These are phyloP conservation scores for Laguncularia racemosa DNA, from an alignment of 345 rosid genomes.

Conservation along the genomic window DNA sequence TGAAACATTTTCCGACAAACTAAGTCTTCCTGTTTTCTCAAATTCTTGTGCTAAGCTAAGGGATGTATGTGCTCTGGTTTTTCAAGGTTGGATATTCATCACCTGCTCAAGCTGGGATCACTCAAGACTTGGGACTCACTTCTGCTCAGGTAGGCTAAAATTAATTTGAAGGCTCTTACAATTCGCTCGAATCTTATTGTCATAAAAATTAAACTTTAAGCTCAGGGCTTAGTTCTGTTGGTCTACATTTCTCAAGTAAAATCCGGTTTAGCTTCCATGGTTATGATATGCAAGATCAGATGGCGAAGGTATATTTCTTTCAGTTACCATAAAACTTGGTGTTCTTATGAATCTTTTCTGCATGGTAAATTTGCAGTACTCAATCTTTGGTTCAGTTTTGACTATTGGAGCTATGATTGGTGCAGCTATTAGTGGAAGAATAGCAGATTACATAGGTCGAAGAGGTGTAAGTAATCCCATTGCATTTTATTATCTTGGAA, in stretches of 20 bases:
- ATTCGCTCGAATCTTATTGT: too few species aligned
- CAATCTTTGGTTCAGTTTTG: constrained; percentile 69
- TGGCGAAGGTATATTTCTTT: not conserved
- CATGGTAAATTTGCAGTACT: constrained; percentile 36
- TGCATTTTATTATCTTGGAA: not conserved
- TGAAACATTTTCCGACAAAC: too few species aligned
- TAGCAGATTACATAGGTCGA: constrained; percentile 63
- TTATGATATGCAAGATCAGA: not conserved
- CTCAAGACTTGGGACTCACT: constrained; percentile 52
- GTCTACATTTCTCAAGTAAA: too few species aligned
- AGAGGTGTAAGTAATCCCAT: constrained; percentile 41
- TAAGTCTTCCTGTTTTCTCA: not conserved
- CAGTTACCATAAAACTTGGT: not conserved
- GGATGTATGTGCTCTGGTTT: not conserved
- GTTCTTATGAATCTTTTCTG: not conserved
- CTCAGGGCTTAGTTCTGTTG: too few species aligned
- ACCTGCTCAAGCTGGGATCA: constrained; percentile 75
- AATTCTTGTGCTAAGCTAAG: not conserved
- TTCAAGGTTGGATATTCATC: constrained; percentile 80
- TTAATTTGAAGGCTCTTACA: too few species aligned
- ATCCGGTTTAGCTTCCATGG: too few species aligned
- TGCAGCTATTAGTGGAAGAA: constrained; percentile 56
- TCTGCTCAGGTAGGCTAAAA: constrained; percentile 39
- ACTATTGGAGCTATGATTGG: constrained; percentile 86
- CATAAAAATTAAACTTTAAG: too few species aligned